Percentiles rank a stretch among this genome's conserved stretches.
These are phyloP conservation scores for Cryptosporidium felis DNA, from an alignment of 169 alveolate genomes.

Conservation along the genomic window DNA sequence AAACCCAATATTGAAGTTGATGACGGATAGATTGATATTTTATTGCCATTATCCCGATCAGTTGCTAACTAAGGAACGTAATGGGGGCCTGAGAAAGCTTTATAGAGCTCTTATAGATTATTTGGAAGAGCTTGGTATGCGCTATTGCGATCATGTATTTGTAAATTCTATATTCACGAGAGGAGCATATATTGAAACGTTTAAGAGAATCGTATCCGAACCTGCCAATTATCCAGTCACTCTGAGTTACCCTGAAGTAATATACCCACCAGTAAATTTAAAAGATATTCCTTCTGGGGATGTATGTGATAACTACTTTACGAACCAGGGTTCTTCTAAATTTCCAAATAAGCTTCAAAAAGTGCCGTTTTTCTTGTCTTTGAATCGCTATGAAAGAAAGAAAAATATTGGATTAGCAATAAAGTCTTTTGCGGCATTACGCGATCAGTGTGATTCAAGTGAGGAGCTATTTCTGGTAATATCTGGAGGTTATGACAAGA, in stretches of 20 bases:
- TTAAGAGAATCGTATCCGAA: not conserved
- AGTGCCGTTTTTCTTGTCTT: conserved; percentile 77
- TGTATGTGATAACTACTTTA: conserved; percentile 72
- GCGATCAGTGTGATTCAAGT: conserved; percentile 45
- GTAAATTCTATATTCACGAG: conserved; percentile 66
- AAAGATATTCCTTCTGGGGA: conserved; percentile 75
- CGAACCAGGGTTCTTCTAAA: conserved; percentile 54
- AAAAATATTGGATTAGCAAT: conserved; percentile 88
- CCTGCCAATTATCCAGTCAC: conserved; percentile 18
- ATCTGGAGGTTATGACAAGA: conserved; percentile 92
- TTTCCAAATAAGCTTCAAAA: conserved; percentile 1
- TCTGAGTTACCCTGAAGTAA: conserved; percentile 76
- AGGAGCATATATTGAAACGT: conserved; percentile 35
- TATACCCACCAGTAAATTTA: conserved; percentile 81
- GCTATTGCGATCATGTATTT: conserved; percentile 34
- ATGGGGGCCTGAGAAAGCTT: not conserved
- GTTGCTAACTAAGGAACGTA: conserved; percentile 73
- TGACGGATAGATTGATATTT: conserved; percentile 80
- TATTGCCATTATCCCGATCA: conserved; percentile 94
- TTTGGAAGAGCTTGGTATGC: conserved; percentile 69
- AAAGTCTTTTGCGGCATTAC: conserved; percentile 80
- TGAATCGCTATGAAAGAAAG: conserved; percentile 89
- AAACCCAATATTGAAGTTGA: conserved; percentile 79
- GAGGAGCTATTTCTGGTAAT: conserved; percentile 78
- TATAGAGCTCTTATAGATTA: conserved; percentile 39